phyloP scores from a whole-genome alignment of 108 stramenopile species.

The Nitzschia putrida region DNA sequence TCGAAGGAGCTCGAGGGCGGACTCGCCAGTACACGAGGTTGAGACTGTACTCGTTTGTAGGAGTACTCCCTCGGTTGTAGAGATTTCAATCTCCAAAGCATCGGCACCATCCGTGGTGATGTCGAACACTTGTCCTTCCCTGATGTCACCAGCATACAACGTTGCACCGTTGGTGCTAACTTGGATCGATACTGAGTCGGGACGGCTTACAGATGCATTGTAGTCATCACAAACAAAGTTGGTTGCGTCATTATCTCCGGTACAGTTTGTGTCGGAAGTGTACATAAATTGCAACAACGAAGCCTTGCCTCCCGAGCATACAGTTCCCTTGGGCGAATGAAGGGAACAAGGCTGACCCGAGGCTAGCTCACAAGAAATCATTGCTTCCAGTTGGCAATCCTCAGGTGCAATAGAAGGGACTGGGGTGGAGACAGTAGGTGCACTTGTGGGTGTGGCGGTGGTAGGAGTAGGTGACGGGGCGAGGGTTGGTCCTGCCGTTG shows the following conservation, averaged over 20 bases:
- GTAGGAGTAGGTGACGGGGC: conserved; percentile 7
- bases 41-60: conserved; percentile 22
- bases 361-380: conserved; percentile 21
- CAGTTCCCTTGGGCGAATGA: conserved; percentile 4
- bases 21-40: conserved; percentile 15
- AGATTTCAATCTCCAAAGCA: conserved; percentile 20
- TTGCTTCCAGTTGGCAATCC: conserved; percentile 8
- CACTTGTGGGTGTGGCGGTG: conserved; percentile 12
- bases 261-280: conserved; percentile 16
- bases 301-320: conserved; percentile 14
- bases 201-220: conserved; percentile 3
- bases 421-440: not conserved
- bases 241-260: conserved; percentile 23
- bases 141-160: conserved; percentile 20
- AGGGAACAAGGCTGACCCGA: conserved; percentile 20
- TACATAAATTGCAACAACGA: conserved; percentile 30
- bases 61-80: not conserved
- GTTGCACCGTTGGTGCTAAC: not conserved
- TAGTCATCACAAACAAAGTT: conserved; percentile 22
- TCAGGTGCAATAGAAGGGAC: not conserved
- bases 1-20: conserved; percentile 20
- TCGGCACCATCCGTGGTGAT: not conserved
- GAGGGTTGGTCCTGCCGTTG: not conserved
- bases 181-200: conserved; percentile 14
- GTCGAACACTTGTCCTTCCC: conserved; percentile 26